Evolutionary conservation across 257 asterid species (phyloP).

Genomic region (Striga asiatica): DNA sequence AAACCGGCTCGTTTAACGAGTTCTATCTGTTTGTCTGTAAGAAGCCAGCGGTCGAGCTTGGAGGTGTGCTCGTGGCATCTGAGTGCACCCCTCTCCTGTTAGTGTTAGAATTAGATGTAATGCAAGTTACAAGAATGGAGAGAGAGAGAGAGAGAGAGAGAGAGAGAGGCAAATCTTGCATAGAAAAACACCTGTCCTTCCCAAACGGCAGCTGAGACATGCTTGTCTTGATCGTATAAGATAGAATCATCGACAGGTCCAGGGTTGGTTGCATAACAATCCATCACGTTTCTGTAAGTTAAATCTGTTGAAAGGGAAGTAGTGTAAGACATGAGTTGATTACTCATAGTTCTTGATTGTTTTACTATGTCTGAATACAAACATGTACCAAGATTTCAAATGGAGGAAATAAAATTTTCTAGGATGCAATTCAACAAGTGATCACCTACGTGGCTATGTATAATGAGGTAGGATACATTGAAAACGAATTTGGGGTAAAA

Average conservation of each 20-base stretch:
- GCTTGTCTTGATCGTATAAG: conserved; percentile 92
- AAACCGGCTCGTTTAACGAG: conserved; percentile 72
- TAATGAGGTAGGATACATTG: not conserved
- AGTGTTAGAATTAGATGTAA: conserved; percentile 4
- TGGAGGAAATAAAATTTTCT: too few species aligned
- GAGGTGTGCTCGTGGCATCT: conserved; percentile 98
- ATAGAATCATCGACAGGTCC: conserved; percentile 78
- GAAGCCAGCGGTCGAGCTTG: conserved; percentile 92
- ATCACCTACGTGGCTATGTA: not conserved
- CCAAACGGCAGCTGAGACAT: conserved; percentile 89
- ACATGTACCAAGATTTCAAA: too few species aligned
- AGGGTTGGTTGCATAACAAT: conserved; percentile 56
- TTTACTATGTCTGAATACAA: too few species aligned
- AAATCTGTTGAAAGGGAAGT: conserved; percentile 34
- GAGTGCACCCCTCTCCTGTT: conserved; percentile 90
- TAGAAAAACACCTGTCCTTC: conserved; percentile 70
- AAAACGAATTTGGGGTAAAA: too few species aligned
- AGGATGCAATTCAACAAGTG: not conserved
- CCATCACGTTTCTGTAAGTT: conserved; percentile 38
- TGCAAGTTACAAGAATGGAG: too few species aligned
- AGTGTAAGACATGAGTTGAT: too few species aligned
- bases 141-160: too few species aligned
- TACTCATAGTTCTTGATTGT: too few species aligned
- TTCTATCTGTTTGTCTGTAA: conserved; percentile 41
- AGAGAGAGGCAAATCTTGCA: conserved; percentile 10